Base-by-base conservation (phyloP, 139 green algal species). In the Chlorella vulgaris region DNA sequence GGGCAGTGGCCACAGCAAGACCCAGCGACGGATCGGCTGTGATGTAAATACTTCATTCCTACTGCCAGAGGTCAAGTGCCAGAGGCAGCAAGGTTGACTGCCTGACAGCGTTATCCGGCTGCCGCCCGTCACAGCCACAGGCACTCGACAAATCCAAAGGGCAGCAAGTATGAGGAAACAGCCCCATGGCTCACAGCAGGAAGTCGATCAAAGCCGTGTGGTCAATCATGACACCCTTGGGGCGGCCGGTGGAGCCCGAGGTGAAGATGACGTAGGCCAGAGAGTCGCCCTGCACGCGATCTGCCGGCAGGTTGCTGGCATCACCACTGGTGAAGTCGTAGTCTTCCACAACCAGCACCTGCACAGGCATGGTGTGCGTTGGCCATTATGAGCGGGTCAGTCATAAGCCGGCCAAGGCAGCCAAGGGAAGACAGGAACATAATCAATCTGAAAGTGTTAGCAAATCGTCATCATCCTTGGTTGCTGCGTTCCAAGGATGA, bases 231-330 rank as follows among this genome's bases (percentile, higher is more conserved):
- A 92, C 83, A 35, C 90, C 90, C 81, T 94, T 93, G 60, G 91
- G 91, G 3, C 74, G 55, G 36, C 91, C 91, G 7, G 91, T 93
- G 29, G 76, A 87, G 60, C 91, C 91, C 6, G 84, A 90, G 33
- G 91, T 93, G 86, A 92, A 95, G 61, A 93, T 91, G 53, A 88
- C 80, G 83, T 92, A 91, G 26, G 86, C 87, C 29, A 91, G 51
- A 65, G 47, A 55, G 47, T 55, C 47, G 47, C 13, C 13, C 47
- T 24, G 47, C 13, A 55, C 47, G 47, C 47, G 47, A 10, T 55
- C 47, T 15, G 47, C 13, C 47, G 47, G 47, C 47, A 55, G 47
- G 47, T 55, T 55, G 47, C 47, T 55, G 47, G 47, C 47, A 55
- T 55, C 47, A 55, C 47, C 47, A 15, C 47, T 55, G 47, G 13